A percentile compares a stretch with the other conserved stretches of the same genome.
phyloP scores from a whole-genome alignment of 345 rosid species.

The Murraya koenigii region DNA sequence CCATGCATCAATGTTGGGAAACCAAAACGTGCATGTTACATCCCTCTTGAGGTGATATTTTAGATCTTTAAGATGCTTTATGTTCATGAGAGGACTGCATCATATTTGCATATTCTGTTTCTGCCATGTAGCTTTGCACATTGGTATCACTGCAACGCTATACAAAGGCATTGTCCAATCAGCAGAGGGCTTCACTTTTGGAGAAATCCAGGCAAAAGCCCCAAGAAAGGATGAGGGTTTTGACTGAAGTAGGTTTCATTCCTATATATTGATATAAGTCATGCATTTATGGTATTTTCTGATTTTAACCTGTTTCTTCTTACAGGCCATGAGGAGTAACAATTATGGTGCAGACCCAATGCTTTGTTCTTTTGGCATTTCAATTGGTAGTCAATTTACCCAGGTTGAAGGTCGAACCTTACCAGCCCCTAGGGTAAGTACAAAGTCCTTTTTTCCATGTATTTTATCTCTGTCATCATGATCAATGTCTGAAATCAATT shows the following conservation, averaged over 20 bases:
- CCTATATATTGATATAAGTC: background rate
- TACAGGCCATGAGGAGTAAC: background rate
- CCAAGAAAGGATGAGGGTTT: slow-evolving; percentile 16
- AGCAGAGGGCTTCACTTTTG: slow-evolving; percentile 25
- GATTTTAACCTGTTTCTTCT: background rate
- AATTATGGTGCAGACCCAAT: slow-evolving; percentile 1
- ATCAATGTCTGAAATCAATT: background rate
- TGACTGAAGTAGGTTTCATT: slow-evolving; percentile 13
- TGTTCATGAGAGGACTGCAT: background rate
- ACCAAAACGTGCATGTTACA: slow-evolving; percentile 64
- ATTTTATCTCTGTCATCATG: background rate
- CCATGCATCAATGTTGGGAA: slow-evolving; percentile 84
- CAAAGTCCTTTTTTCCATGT: background rate
- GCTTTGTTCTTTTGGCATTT: slow-evolving; percentile 3
- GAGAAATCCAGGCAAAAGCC: slow-evolving; percentile 32
- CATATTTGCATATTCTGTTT: background rate
- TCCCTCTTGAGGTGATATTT: slow-evolving; percentile 49
- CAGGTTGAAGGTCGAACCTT: slow-evolving; percentile 2
- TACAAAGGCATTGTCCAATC: slow-evolving; percentile 21
- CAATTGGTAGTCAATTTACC: background rate
- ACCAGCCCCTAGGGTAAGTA: background rate
- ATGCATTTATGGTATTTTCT: background rate
- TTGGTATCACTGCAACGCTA: slow-evolving; percentile 27
- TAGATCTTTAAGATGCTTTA: background rate
- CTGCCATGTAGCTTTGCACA: slow-evolving; percentile 22